These are phyloP conservation scores for Quercus tomentella DNA, from an alignment of 331 rosid genomes.

Conservation along the genomic window DNA sequence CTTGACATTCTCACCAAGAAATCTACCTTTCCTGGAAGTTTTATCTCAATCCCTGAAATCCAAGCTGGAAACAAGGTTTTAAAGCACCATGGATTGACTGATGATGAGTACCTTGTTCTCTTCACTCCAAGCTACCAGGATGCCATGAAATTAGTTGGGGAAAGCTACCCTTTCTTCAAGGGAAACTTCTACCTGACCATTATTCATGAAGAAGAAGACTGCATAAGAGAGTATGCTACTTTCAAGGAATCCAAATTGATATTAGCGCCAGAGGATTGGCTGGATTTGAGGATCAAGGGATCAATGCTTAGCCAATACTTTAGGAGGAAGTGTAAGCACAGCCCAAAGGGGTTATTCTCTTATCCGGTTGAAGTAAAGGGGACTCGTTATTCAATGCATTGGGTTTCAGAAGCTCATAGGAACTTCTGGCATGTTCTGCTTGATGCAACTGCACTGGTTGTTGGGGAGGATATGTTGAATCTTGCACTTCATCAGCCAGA, in stretches of 20 bases:
- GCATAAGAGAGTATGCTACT: constrained; percentile 59
- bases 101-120: constrained; percentile 72
- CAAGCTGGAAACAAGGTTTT: constrained; percentile 75
- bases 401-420: constrained; percentile 85
- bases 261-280: constrained; percentile 64
- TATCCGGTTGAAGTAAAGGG: constrained; percentile 68
- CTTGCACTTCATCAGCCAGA: constrained; percentile 79
- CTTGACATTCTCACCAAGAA: constrained; percentile 65
- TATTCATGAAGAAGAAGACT: constrained; percentile 46
- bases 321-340: constrained; percentile 65
- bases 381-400: constrained; percentile 56
- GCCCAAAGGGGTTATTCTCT: constrained; percentile 72
- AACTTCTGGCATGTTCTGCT: constrained; percentile 86
- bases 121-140: constrained; percentile 65
- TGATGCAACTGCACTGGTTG: constrained; percentile 63
- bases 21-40: constrained; percentile 78
- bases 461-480: constrained; percentile 56
- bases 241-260: constrained; percentile 76
- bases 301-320: constrained; percentile 83
- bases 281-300: constrained; percentile 84
- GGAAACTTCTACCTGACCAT: constrained; percentile 71
- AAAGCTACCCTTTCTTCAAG: constrained; percentile 74
- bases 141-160: constrained; percentile 82
- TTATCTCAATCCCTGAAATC: constrained; percentile 83
- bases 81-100: constrained; percentile 76